A percentile compares a stretch with the other conserved stretches of the same genome.
phyloP scores from a whole-genome alignment of 345 rosid species.

The Linum usitatissimum region DNA sequence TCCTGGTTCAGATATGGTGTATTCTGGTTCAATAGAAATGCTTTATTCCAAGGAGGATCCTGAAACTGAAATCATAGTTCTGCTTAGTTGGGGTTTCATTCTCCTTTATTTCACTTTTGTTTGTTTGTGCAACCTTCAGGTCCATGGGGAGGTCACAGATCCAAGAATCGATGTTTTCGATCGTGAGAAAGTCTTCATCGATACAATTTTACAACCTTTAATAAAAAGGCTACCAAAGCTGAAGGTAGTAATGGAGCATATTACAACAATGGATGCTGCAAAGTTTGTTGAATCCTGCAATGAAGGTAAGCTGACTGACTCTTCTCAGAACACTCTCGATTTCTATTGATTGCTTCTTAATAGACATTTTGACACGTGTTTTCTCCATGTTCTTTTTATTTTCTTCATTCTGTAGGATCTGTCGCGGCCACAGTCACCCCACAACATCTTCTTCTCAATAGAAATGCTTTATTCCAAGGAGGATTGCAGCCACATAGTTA shows the following conservation, averaged over 20 bases:
- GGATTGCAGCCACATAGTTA: conserved; percentile 88
- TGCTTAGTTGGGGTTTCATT: not conserved
- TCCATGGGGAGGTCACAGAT: conserved; percentile 97
- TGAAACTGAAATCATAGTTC: not conserved
- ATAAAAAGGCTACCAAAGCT: conserved; percentile 59
- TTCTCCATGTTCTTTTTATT: conserved; percentile 6
- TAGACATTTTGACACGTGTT: not conserved
- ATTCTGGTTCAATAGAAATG: not conserved
- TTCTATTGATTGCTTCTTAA: not conserved
- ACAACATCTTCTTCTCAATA: conserved; percentile 85
- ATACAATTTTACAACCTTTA: conserved; percentile 62
- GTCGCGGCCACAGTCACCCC: conserved; percentile 93
- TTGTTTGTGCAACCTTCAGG: conserved; percentile 28
- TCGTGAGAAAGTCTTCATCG: conserved; percentile 81
- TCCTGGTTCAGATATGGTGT: not conserved
- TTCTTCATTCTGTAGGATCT: conserved; percentile 29
- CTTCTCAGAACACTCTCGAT: not conserved
- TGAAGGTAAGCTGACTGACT: conserved; percentile 39
- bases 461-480: conserved; percentile 88
- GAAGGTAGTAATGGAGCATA: conserved; percentile 88
- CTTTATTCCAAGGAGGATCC: not conserved
- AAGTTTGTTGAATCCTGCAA: conserved; percentile 69
- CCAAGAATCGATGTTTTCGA: conserved; percentile 71
- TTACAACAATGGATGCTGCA: conserved; percentile 82
- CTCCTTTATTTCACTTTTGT: not conserved